phyloP scores from a whole-genome alignment of 2,329 filamentous ascomycete species.

The Pseudogymnoascus sp. region DNA sequence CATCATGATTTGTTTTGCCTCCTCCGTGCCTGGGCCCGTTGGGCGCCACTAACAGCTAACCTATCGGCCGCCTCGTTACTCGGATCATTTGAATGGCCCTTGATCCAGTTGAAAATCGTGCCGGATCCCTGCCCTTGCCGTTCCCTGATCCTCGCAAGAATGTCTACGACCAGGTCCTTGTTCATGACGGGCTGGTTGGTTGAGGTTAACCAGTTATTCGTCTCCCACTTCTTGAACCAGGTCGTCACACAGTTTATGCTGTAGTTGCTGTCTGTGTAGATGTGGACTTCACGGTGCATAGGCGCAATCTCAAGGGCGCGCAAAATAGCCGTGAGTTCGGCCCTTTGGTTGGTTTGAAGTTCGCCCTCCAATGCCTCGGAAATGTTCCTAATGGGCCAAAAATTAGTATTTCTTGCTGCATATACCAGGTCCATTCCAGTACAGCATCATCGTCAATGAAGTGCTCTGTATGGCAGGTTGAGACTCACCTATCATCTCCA shows the following conservation, averaged over 20 bases:
- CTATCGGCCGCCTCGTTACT: constrained; percentile 78
- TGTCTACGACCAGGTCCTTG: constrained; percentile 70
- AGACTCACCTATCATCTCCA: constrained; percentile 44
- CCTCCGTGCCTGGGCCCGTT: constrained; percentile 3
- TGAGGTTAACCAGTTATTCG: constrained; percentile 69
- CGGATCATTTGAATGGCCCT: constrained; percentile 66
- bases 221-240: constrained; percentile 75
- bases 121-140: constrained; percentile 50
- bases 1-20: neutral
- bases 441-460: neutral
- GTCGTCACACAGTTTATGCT: constrained; percentile 80
- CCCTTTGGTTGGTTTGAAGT: constrained; percentile 86
- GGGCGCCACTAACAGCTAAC: constrained; percentile 63
- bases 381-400: constrained; percentile 45
- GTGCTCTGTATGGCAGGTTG: constrained; percentile 2
- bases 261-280: constrained; percentile 86
- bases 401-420: neutral
- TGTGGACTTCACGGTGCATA: constrained; percentile 59
- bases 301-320: constrained; percentile 74
- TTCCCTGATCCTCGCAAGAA: constrained; percentile 64
- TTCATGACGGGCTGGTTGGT: constrained; percentile 72
- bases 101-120: constrained; percentile 80
- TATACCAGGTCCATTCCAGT: neutral
- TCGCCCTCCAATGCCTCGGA: constrained; percentile 26
- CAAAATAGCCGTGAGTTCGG: constrained; percentile 84